These are phyloP conservation scores for Chrysanthemum makinoi DNA, from an alignment of 129 eudicot genomes.

Conservation along the genomic window DNA sequence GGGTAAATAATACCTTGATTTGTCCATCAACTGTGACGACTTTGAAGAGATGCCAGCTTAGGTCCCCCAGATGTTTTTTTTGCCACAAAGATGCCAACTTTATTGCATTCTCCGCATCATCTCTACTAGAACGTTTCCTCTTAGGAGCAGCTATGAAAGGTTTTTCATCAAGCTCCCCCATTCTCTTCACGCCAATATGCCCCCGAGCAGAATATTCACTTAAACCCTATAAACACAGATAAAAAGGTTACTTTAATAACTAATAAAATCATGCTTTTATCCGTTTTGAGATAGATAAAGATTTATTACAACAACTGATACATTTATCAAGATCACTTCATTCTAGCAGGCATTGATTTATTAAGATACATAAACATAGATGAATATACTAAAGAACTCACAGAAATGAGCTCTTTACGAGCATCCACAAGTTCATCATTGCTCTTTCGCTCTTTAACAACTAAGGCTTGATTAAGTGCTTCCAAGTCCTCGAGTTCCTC, in stretches of 20 bases:
- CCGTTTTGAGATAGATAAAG: background rate
- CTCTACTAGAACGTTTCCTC: constrained; percentile 26
- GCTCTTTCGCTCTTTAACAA: constrained; percentile 45
- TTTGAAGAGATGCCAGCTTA: constrained; percentile 90
- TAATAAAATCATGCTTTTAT: background rate
- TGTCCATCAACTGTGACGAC: constrained; percentile 28
- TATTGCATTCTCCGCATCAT: constrained; percentile 32
- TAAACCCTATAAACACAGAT: constrained; percentile 37
- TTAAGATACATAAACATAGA: background rate
- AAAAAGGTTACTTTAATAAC: background rate
- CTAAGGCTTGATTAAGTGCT: constrained; percentile 43
- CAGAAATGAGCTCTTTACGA: constrained; percentile 56
- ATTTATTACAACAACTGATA: background rate
- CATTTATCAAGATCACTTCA: background rate
- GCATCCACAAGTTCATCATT: constrained; percentile 74
- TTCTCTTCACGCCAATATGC: constrained; percentile 55
- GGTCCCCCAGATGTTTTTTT: constrained; percentile 44
- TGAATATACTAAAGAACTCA: constrained; percentile 20
- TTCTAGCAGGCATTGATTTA: background rate
- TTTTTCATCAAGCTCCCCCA: constrained; percentile 67
- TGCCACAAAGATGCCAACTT: constrained; percentile 52
- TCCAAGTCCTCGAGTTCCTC: constrained; percentile 52
- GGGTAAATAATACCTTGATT: constrained; percentile 27
- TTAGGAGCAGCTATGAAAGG: constrained; percentile 43
- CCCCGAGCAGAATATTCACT: constrained; percentile 6